phyloP scores from a whole-genome alignment of 164 flowering plant species.

The Magnolia sinica region DNA sequence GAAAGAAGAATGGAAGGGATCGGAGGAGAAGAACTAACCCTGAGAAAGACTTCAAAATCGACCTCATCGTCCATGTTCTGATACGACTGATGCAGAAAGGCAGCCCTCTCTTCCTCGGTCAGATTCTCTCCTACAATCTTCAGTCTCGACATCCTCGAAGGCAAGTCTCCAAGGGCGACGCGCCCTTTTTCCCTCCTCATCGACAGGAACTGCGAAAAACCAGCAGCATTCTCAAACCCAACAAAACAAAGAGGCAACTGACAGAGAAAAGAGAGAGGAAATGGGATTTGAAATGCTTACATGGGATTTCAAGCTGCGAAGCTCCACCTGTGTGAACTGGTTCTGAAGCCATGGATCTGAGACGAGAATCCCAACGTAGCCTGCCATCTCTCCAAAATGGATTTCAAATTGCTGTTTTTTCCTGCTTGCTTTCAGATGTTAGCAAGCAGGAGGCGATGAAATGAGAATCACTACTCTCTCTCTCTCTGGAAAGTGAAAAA shows the following conservation, averaged over 20 bases:
- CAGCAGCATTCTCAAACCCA: conserved; percentile 1
- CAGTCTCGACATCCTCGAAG: conserved; percentile 68
- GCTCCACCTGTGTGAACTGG: conserved; percentile 93
- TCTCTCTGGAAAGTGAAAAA: background rate
- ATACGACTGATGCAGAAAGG: conserved; percentile 45
- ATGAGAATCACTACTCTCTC: background rate
- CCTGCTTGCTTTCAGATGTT: background rate
- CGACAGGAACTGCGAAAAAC: conserved; percentile 46
- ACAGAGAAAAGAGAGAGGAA: background rate
- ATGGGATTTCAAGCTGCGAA: conserved; percentile 68
- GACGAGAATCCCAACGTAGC: conserved; percentile 66
- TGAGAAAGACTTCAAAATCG: conserved; percentile 83
- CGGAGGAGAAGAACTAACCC: conserved; percentile 31
- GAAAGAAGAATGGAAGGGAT: background rate
- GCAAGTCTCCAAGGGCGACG: conserved; percentile 53
- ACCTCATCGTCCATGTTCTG: conserved; percentile 54
- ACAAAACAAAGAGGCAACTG: background rate
- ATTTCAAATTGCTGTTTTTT: background rate
- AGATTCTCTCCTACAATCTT: conserved; percentile 79
- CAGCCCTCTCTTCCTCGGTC: conserved; percentile 59
- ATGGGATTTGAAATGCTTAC: conserved; percentile 28
- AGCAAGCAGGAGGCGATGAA: background rate
- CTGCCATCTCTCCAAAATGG: conserved; percentile 40
- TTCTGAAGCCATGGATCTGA: conserved; percentile 95
- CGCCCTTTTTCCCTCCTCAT: conserved; percentile 70